Conservation (phyloP, 257 asterid genomes). For the Ilex asprella region DNA sequence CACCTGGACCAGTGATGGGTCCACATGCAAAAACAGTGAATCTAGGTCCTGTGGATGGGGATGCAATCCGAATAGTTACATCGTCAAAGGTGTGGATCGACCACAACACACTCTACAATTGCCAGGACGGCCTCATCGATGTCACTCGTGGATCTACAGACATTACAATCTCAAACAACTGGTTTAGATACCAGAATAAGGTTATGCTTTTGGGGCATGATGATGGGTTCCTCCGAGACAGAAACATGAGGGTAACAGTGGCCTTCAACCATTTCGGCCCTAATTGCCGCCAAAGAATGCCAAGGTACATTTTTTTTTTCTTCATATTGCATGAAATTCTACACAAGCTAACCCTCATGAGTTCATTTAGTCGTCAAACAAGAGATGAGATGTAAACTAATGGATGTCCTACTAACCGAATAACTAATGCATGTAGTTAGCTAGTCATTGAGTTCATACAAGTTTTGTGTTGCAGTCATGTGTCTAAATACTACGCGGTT, state of each 20-base stretch:
- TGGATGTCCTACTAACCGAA: not conserved
- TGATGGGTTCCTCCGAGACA: constrained; percentile 55
- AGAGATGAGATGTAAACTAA: not conserved
- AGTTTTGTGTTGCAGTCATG: not conserved
- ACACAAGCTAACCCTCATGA: too few species aligned
- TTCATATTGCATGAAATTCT: not conserved
- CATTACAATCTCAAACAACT: constrained; percentile 69
- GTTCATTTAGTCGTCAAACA: too few species aligned
- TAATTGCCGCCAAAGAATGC: constrained; percentile 71
- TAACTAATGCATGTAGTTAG: not conserved
- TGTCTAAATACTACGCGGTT: not conserved
- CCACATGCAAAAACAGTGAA: constrained; percentile 31
- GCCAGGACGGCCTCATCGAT: constrained; percentile 64
- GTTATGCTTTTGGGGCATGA: constrained; percentile 86
- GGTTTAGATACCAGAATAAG: constrained; percentile 65
- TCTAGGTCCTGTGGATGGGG: constrained; percentile 64
- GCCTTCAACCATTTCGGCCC: constrained; percentile 88
- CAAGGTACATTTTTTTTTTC: constrained; percentile 37
- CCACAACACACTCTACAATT: constrained; percentile 60
- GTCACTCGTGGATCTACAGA: constrained; percentile 75
- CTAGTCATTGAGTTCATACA: not conserved
- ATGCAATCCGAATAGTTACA: constrained; percentile 56
- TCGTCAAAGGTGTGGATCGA: constrained; percentile 73
- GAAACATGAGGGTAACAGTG: constrained; percentile 71
- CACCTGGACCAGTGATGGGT: constrained; percentile 45